phyloP scores from a whole-genome alignment of 2,329 filamentous ascomycete genomes.

The Aspergillus oerlinghausenensis region DNA sequence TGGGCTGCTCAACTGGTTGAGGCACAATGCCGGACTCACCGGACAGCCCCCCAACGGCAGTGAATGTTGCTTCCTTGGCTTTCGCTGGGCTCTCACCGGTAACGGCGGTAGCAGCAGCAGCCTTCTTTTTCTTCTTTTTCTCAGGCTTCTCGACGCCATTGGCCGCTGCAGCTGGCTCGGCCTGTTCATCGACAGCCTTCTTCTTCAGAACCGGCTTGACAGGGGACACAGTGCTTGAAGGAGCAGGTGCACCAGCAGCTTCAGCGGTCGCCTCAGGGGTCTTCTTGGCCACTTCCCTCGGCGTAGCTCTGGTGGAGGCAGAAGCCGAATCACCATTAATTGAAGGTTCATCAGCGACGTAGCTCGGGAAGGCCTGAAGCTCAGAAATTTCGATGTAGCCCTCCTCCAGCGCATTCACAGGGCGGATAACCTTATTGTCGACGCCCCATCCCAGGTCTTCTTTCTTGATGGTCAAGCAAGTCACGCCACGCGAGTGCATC shows the following conservation, averaged over 20 bases:
- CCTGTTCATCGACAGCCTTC: conserved; percentile 35
- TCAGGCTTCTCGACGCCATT: conserved; percentile 54
- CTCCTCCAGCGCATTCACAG: conserved; percentile 69
- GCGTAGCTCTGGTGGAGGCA: conserved; percentile 32
- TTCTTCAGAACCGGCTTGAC: conserved; percentile 40
- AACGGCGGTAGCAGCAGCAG: conserved; percentile 20
- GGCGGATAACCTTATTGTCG: conserved; percentile 79
- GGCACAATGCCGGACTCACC: conserved; percentile 6
- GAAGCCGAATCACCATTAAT: conserved; percentile 40
- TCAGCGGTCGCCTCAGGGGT: conserved; percentile 31
- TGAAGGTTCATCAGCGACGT: conserved; percentile 39
- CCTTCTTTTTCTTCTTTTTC: conserved; percentile 66
- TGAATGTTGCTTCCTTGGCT: conserved; percentile 29
- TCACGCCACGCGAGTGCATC: conserved; percentile 97
- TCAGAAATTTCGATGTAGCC: conserved; percentile 72
- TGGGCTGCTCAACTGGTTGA: conserved; percentile 7
- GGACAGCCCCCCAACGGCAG: conserved; percentile 10
- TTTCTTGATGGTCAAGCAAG: conserved; percentile 79
- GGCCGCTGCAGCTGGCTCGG: conserved; percentile 19
- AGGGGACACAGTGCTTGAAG: conserved; percentile 32
- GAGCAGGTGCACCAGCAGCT: conserved; percentile 12
- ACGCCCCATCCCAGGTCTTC: conserved; percentile 86
- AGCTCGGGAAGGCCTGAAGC: conserved; percentile 50
- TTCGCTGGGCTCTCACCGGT: conserved; percentile 47
- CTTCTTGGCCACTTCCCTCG: conserved; percentile 39